These are phyloP conservation scores for Fusarium bactridioides DNA, from an alignment of 2,329 filamentous ascomycete genomes.

Conservation along the genomic window DNA sequence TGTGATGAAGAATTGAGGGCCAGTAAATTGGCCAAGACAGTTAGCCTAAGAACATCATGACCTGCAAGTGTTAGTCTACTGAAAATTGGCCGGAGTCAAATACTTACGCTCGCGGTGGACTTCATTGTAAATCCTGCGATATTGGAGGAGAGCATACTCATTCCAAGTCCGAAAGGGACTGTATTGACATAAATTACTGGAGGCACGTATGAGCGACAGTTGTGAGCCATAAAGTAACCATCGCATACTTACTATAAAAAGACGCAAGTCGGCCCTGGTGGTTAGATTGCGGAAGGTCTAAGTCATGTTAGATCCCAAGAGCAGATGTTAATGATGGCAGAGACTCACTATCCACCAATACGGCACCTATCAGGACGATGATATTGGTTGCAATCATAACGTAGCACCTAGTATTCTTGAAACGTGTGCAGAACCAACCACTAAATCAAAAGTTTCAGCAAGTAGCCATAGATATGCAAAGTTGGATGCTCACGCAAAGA, in stretches of 20 bases:
- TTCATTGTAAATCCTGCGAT: background rate
- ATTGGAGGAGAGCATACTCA: background rate
- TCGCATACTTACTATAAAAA: background rate
- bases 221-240: rapidly evolving
- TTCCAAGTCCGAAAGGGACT: background rate
- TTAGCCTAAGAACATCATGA: background rate
- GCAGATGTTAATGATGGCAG: rapidly evolving
- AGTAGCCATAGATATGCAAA: rapidly evolving
- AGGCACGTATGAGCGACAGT: rapidly evolving
- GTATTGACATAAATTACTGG: background rate
- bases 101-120: background rate
- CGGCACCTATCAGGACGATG: background rate
- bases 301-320: rapidly evolving
- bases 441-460: rapidly evolving
- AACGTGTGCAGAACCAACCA: background rate
- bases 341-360: background rate
- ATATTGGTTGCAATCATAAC: background rate
- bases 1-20: background rate
- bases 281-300: background rate
- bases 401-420: background rate
- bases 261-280: background rate
- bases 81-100: background rate
- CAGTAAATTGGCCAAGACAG: background rate
- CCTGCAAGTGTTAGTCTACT: background rate
- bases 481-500: background rate